Base-by-base conservation (phyloP, 768 basidiomycete species). In the Pisolithus sp. region DNA sequence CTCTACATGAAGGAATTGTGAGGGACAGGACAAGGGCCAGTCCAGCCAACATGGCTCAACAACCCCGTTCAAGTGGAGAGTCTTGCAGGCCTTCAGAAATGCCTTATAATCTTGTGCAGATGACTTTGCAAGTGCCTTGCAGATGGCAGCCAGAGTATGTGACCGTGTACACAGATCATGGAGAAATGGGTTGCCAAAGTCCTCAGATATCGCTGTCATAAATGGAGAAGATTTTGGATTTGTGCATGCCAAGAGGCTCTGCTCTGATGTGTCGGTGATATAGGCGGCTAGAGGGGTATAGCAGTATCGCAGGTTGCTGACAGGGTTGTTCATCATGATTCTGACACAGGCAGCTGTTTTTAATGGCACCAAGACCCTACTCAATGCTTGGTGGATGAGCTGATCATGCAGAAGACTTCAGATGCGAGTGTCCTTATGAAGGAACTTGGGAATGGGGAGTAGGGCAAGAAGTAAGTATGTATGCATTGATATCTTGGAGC, bases 161-260 rank as follows among this genome's bases (percentile, higher is more conserved):
- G 51, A 46, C 2, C 6, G 59, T n/a, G 59, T 67, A 24, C 57
- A 49, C 8, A 63, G 56, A n/a, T 44, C 49, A 55, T 71, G 68
- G 18, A 51, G 53, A 46, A 60, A 63, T n/a, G 51, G 18, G 38
- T 71, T 61, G 2, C 68, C 63, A 51, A 71, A 67, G 28, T 68
- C 46, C 31, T 66, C 55, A 38, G 62, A 61, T 5, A 30, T 54
- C 23, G 67, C 70, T 41, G 63, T 58, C 9, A 68, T 70, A 4
- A 71, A 53, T 5, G 60, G 62, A 0, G 67, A 73, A 1, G 61
- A 63, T 46, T 65, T 68, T 2, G 56, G 60, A 24, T 39, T 21
- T 24, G 28, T 48, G 23, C 24, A 21, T 13, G 42, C 26, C 4
- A 55, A 2, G 1, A 55, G n/a, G 10, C 38, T 18, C 23, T 40